phyloP scores from a whole-genome alignment of 2,329 filamentous ascomycete species.

The Talaromyces verruculosus region DNA sequence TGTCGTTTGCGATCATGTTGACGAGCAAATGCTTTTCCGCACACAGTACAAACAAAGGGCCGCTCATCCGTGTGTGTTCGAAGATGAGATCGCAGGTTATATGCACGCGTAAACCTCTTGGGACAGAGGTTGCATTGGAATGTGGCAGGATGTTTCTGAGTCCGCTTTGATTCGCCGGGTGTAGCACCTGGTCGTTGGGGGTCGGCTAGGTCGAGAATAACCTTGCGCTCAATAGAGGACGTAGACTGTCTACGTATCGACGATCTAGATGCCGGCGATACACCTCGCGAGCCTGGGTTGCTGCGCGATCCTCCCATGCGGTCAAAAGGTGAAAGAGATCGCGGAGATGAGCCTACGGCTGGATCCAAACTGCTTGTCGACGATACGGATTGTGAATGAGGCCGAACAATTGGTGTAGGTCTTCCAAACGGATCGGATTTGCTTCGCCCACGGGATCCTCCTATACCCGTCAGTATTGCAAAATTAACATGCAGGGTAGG shows the following conservation, averaged over 20 bases:
- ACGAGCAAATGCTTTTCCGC: conserved; percentile 93
- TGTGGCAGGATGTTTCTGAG: conserved; percentile 95
- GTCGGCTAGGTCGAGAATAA: conserved; percentile 89
- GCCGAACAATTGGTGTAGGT: conserved; percentile 31
- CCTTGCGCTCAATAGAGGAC: conserved; percentile 59
- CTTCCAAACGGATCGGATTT: conserved; percentile 61
- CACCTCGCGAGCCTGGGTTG: conserved; percentile 46
- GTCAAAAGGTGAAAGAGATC: conserved; percentile 48
- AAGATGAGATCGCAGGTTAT: conserved; percentile 92
- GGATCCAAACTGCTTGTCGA: conserved; percentile 36
- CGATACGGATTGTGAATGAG: conserved; percentile 40
- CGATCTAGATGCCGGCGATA: conserved; percentile 43
- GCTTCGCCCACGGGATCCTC: conserved; percentile 57
- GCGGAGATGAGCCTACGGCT: conserved; percentile 34
- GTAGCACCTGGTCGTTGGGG: conserved; percentile 72
- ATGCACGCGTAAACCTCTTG: conserved; percentile 93
- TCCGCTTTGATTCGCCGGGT: conserved; percentile 68
- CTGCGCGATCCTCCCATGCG: conserved; percentile 30
- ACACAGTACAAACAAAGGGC: conserved; percentile 95
- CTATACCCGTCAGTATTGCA: conserved; percentile 11
- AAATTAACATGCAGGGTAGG: background rate
- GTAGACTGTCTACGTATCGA: conserved; percentile 47
- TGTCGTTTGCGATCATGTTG: conserved; percentile 97
- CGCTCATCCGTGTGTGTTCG: conserved; percentile 96
- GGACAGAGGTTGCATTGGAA: conserved; percentile 94